phyloP scores from a whole-genome alignment of 495 filamentous ascomycete species.

The Lophiotrema nucula region DNA sequence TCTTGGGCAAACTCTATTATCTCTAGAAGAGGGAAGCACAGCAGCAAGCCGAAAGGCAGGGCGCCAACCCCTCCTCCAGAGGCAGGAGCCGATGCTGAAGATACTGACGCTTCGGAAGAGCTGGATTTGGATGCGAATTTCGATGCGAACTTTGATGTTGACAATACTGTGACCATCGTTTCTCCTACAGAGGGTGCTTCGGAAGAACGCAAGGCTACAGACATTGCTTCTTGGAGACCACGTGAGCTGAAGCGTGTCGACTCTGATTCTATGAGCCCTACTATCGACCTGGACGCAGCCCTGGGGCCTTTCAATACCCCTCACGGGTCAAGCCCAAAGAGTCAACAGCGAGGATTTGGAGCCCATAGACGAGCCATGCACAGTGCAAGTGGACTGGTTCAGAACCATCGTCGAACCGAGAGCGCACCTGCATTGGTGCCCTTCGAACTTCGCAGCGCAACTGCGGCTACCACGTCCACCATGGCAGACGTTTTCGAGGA shows the following conservation, averaged over 20 bases:
- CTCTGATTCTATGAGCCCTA: constrained; percentile 64
- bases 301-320: constrained; percentile 86
- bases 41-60: constrained; percentile 23
- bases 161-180: constrained; percentile 38
- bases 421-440: constrained; percentile 87
- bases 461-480: constrained; percentile 61
- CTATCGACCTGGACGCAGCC: constrained; percentile 96
- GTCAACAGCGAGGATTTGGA: constrained; percentile 54
- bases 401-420: constrained; percentile 87
- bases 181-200: constrained; percentile 21
- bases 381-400: constrained; percentile 79
- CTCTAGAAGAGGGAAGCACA: constrained; percentile 56
- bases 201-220: constrained; percentile 17
- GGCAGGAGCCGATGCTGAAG: constrained; percentile 10
- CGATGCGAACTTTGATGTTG: constrained; percentile 37
- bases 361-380: constrained; percentile 75
- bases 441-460: constrained; percentile 62
- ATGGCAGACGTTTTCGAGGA: constrained; percentile 94
- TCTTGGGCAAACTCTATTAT: constrained; percentile 78
- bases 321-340: constrained; percentile 37
- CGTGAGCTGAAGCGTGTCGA: constrained; percentile 50
- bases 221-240: constrained; percentile 34
- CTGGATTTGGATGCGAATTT: constrained; percentile 35
- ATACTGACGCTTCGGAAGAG: constrained; percentile 29
- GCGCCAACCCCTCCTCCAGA: constrained; percentile 28